Percentiles rank a stretch among this genome's conserved stretches.
phyloP scores from a whole-genome alignment of 129 eudicot genomes.

The Arctium lappa region DNA sequence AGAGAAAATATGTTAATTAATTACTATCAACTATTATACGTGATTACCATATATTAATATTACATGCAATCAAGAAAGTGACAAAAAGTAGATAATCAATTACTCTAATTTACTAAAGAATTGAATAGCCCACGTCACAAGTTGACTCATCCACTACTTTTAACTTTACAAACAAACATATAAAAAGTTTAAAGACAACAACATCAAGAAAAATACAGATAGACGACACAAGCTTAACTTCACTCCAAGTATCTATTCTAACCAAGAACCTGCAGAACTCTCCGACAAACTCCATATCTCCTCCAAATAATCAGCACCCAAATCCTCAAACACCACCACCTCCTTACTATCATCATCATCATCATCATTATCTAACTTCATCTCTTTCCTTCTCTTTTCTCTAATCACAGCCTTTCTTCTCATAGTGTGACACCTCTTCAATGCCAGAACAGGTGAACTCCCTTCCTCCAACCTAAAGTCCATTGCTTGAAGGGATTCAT shows the following conservation, averaged over 20 bases:
- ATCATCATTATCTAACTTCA: conserved; percentile 8
- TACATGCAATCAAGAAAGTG: background rate
- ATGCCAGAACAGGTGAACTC: conserved; percentile 50
- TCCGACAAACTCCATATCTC: conserved; percentile 36
- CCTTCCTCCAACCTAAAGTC: conserved; percentile 32
- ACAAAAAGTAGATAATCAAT: background rate
- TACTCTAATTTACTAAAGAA: background rate
- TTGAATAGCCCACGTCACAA: conserved; percentile 1
- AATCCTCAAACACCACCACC: conserved; percentile 41
- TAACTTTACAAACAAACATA: conserved; percentile 16
- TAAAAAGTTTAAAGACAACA: background rate
- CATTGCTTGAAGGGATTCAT: conserved; percentile 44
- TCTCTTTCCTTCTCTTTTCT: conserved; percentile 23
- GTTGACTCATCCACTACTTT: conserved; percentile 21
- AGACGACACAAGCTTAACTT: conserved; percentile 13
- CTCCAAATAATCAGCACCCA: conserved; percentile 51
- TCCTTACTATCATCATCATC: background rate
- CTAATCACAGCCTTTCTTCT: conserved; percentile 23
- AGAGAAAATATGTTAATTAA: background rate
- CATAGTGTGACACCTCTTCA: conserved; percentile 44
- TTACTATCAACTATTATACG: background rate
- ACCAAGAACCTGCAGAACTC: conserved; percentile 19
- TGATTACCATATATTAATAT: background rate
- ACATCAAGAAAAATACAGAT: background rate
- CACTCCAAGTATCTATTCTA: background rate